Conservation (phyloP, 768 basidiomycete genomes). For the Cubamyces lactineus region DNA sequence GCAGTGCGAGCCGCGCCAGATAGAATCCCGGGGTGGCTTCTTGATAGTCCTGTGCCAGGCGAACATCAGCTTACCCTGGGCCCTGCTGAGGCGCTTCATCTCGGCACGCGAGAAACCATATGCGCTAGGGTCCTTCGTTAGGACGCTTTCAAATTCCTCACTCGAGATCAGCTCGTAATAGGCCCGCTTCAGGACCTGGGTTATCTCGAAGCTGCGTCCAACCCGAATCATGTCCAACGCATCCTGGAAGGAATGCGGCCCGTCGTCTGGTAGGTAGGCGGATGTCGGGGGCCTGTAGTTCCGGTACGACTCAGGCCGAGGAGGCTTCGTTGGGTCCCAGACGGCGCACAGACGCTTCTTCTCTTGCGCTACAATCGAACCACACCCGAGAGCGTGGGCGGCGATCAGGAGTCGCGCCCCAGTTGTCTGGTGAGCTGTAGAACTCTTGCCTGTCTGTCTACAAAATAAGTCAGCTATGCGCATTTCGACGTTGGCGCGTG, state of each 20-base stretch:
- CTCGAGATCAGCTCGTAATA: neutral
- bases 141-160: neutral
- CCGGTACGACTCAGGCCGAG: neutral
- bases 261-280: neutral
- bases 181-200: neutral
- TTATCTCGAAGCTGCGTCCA: neutral
- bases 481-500: no score
- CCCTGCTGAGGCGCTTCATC: neutral
- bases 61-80: neutral
- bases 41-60: neutral
- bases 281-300: neutral
- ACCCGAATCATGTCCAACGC: neutral
- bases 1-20: neutral
- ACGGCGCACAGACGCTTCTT: neutral
- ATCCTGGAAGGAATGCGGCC: neutral
- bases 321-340: neutral
- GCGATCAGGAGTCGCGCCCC: neutral
- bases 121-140: neutral
- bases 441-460: no score
- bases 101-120: neutral
- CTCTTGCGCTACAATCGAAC: neutral
- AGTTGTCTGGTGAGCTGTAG: neutral
- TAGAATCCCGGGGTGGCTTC: neutral
- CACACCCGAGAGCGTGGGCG: neutral
- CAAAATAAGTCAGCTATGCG: no score